phyloP scores from a whole-genome alignment of 2,329 filamentous ascomycete genomes.

The Fusarium floridanum region DNA sequence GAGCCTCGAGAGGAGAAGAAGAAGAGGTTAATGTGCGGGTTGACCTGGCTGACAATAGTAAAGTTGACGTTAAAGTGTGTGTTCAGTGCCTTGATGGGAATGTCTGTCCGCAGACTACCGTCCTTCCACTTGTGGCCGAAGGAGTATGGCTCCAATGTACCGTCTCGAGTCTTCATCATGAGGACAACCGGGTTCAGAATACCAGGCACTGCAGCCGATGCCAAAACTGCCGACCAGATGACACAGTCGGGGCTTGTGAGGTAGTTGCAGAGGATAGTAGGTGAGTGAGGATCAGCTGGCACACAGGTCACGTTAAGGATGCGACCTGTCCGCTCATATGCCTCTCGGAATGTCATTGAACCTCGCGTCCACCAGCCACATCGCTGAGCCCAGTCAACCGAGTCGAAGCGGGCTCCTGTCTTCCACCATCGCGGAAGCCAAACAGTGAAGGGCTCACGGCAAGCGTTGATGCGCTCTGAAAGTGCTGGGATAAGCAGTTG shows the following conservation, averaged over 20 bases:
- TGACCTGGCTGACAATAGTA: slow-evolving; percentile 88
- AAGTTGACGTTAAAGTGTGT: slow-evolving; percentile 99
- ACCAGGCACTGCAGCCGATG: slow-evolving; percentile 94
- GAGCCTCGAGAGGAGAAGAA: slow-evolving; percentile 96
- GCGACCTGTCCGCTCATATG: slow-evolving; percentile 91
- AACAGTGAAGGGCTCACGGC: slow-evolving; percentile 79
- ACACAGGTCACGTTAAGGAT: slow-evolving; percentile 97
- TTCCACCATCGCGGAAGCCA: slow-evolving; percentile 91
- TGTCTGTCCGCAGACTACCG: slow-evolving; percentile 92
- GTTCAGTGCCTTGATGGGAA: slow-evolving; percentile 93
- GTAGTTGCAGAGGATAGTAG: slow-evolving; percentile 93
- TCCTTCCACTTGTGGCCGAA: slow-evolving; percentile 99
- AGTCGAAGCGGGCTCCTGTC: slow-evolving; percentile 94
- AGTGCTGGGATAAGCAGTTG: slow-evolving; percentile 87
- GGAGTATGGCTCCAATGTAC: slow-evolving; percentile 86
- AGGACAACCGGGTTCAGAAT: slow-evolving; percentile 96
- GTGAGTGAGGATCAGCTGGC: slow-evolving; percentile 94
- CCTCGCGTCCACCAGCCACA: slow-evolving; percentile 92
- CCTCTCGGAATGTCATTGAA: slow-evolving; percentile 93
- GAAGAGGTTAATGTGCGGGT: slow-evolving; percentile 98
- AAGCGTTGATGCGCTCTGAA: slow-evolving; percentile 86
- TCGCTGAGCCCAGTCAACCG: slow-evolving; percentile 87
- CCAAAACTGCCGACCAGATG: slow-evolving; percentile 96
- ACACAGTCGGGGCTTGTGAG: slow-evolving; percentile 96
- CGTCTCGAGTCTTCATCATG: slow-evolving; percentile 86